Conservation (phyloP, 1,284 basidiomycete species). For the Trametes sp. region DNA sequence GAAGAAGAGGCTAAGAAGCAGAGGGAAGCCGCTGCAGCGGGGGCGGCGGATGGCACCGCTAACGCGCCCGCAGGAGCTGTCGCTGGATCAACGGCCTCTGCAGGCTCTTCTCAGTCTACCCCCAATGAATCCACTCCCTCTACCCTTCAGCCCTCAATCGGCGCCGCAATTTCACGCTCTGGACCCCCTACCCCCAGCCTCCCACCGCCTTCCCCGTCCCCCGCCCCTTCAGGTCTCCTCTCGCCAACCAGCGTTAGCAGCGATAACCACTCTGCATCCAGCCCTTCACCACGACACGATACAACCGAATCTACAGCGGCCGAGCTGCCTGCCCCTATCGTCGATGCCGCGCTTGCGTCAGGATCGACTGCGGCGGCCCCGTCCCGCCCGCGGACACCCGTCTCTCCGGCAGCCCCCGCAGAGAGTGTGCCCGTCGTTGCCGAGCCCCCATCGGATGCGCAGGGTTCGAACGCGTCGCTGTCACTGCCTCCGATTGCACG, state of each 20-base stretch:
- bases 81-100: constrained; percentile 11
- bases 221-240: constrained; percentile 5
- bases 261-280: constrained; percentile 7
- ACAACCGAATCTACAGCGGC: constrained; percentile 51
- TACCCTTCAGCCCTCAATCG: constrained; percentile 1
- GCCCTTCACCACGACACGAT: constrained; percentile 47
- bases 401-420: not conserved
- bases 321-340: constrained; percentile 41
- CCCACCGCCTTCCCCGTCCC: constrained; percentile 9
- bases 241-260: constrained; percentile 1
- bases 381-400: constrained; percentile 14
- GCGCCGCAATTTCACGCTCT: constrained; percentile 12
- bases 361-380: constrained; percentile 1
- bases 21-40: constrained; percentile 32
- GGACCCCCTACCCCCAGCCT: constrained; percentile 6
- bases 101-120: not conserved
- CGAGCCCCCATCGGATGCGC: not conserved
- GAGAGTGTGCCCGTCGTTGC: not conserved
- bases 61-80: constrained; percentile 9
- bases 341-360: constrained; percentile 2
- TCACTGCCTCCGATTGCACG: constrained; percentile 16
- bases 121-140: constrained; percentile 6
- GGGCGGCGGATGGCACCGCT: constrained; percentile 2
- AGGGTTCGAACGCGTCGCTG: constrained; percentile 2
- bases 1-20: constrained; percentile 63